A percentile compares a stretch with the other conserved stretches of the same genome.
phyloP scores from a whole-genome alignment of 768 basidiomycete species.

The Favolaschia claudopus region DNA sequence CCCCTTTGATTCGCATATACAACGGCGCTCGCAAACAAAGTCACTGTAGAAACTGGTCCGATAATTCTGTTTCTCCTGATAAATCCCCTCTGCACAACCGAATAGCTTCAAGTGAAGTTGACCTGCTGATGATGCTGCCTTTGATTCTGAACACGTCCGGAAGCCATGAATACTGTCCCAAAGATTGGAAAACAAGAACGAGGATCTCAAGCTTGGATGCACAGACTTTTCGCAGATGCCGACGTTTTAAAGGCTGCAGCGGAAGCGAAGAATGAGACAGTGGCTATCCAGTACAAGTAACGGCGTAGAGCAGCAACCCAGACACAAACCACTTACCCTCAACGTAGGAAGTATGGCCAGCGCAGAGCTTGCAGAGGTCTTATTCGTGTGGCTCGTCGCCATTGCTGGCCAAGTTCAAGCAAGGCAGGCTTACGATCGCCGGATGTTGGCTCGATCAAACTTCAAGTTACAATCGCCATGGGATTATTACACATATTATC shows the following conservation, averaged over 20 bases:
- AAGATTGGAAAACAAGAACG: slow-evolving; percentile 2
- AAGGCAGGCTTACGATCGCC: too few species aligned
- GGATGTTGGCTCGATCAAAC: background rate
- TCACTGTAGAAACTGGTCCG: slow-evolving; percentile 87
- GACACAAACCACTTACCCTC: too few species aligned
- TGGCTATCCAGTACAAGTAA: too few species aligned
- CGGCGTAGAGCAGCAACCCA: too few species aligned
- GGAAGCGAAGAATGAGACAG: slow-evolving; percentile 27
- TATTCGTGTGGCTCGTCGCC: slow-evolving; percentile 16
- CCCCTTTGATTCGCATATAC: slow-evolving; percentile 68
- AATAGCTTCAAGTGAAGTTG: too few species aligned
- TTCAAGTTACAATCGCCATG: background rate
- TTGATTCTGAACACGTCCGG: slow-evolving; percentile 87
- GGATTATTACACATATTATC: too few species aligned
- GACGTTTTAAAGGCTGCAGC: slow-evolving; percentile 57
- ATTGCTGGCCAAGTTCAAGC: too few species aligned
- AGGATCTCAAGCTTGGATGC: background rate
- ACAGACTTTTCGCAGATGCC: slow-evolving; percentile 58
- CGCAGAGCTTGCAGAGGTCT: too few species aligned
- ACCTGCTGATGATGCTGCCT: too few species aligned
- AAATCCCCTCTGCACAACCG: too few species aligned
- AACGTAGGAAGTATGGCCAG: slow-evolving; percentile 11
- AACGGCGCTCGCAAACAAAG: slow-evolving; percentile 70
- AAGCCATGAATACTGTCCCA: slow-evolving; percentile 81
- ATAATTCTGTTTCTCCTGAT: slow-evolving; percentile 76